Evolutionary conservation across 2,329 filamentous ascomycete species (phyloP), one percentile per base, ranked within the genome.

Genomic region (Plenodomus tracheiphilus): DNA sequence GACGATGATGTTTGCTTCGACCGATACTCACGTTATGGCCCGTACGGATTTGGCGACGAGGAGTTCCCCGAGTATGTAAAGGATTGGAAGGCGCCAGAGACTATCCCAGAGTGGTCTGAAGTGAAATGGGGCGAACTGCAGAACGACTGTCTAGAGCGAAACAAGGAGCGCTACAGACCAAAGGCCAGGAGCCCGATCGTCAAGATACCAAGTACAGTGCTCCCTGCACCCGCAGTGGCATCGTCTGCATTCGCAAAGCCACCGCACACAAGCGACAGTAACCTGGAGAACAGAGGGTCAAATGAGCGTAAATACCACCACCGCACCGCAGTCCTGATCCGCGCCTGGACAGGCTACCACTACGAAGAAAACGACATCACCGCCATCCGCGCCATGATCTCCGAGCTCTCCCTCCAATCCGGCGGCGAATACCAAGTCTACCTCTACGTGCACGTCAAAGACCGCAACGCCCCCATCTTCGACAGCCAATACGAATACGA

Each of bases 51-150:
- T 55, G 73, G 72, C 2, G 75, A 80, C 20, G 79, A 81, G 43
- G 77, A 80, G 44, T 72, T 77, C 19, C 64, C 68, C 3, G 79
- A 80, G 46, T 77, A 81, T 35, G 72, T 78, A 37, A 59, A 64
- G 17, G 57, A 72, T 37, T 77, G 75, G 74, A 67, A 66, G 41
- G 53, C 71, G 69, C 50, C 67, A 51, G 25, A 64, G 41, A 57
- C 54, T 10, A 59, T 68, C 2, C 70, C 83, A 7, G 74, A 84
- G 18, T 91, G 87, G 85, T 76, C 81, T 21, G 75, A 77, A 20
- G 81, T 91, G 25, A 79, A 83, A 54, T 94, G 89, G 89, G 86
- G 86, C 13, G 72, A 80, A 25, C 74, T 93, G 16, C 88, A 93
- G 66, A 75, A 83, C 43, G 73, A 81, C 21, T 94, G 89, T 63